A percentile compares a stretch with the other conserved stretches of the same genome.
Evolutionary conservation across 163 green algal genomes (phyloP).

Genomic region (Chlorella variabilis): DNA sequence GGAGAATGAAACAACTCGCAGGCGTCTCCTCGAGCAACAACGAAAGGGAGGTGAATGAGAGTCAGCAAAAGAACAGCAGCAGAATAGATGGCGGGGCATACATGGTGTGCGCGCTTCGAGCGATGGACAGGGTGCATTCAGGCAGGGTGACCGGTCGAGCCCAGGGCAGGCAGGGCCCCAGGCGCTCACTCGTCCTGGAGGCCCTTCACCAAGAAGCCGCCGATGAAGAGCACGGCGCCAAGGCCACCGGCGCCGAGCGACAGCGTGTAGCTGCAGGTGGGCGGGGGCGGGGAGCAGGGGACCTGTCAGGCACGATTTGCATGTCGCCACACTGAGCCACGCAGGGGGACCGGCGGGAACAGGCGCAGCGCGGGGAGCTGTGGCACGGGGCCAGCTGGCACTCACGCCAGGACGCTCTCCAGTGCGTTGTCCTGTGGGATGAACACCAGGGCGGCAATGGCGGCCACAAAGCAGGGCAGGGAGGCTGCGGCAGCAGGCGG

Average conservation of each 20-base stretch:
- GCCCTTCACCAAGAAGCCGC: constrained; percentile 46
- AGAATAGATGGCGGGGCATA: no score
- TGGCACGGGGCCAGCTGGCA: background rate
- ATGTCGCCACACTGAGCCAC: no score
- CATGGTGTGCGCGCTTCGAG: background rate
- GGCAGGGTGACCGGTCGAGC: no score
- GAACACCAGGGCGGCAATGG: constrained; percentile 43
- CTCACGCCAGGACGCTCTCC: constrained; percentile 40
- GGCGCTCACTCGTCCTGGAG: constrained; percentile 41
- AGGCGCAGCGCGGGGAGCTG: background rate
- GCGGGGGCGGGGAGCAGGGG: background rate
- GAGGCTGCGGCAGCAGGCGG: constrained; percentile 28
- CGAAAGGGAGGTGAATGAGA: no score
- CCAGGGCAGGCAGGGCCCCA: no score
- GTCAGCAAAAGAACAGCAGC: background rate
- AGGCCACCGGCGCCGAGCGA: constrained; percentile 27
- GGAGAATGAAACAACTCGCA: no score
- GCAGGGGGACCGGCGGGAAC: background rate
- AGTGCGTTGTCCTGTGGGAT: constrained; percentile 59
- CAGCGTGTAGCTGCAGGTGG: constrained; percentile 34
- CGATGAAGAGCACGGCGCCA: constrained; percentile 42
- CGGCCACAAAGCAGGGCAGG: constrained; percentile 54
- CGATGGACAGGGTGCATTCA: no score
- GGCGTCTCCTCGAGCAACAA: no score
- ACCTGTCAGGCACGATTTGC: background rate